phyloP scores from a whole-genome alignment of 2,329 filamentous ascomycete genomes.

The Arthrobotrys sinensis region DNA sequence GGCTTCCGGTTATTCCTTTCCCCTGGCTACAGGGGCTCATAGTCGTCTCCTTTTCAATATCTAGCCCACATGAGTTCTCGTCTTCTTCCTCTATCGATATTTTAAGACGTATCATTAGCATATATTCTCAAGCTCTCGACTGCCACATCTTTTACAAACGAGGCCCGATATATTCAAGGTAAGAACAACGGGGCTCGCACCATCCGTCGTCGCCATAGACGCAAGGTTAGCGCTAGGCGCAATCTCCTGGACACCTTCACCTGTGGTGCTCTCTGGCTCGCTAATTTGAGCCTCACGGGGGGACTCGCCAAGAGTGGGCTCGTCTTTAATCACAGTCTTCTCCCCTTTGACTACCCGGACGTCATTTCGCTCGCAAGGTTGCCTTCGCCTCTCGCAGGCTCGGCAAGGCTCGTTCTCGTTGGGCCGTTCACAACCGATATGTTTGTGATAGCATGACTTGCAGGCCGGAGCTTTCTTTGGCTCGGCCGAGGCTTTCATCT shows the following conservation, averaged over 20 bases:
- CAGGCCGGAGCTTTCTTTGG: slow-evolving; percentile 39
- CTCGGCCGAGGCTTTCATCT: slow-evolving; percentile 7
- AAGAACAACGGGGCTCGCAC: neutral
- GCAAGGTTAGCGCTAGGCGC: neutral
- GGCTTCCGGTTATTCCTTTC: neutral
- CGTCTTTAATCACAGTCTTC: slow-evolving; percentile 12
- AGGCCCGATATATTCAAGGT: neutral
- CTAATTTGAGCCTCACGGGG: neutral
- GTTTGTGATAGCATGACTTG: slow-evolving; percentile 48
- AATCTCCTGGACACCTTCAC: neutral
- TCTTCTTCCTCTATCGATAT: neutral
- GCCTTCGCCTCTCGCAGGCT: slow-evolving; percentile 19
- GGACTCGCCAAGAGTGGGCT: neutral
- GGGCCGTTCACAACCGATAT: slow-evolving; percentile 41
- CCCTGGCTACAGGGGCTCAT: neutral
- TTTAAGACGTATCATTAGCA: neutral
- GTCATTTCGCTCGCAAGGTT: slow-evolving; percentile 37
- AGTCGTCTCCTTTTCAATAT: neutral
- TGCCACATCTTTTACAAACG: neutral
- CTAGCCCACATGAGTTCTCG: neutral
- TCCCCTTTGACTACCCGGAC: slow-evolving; percentile 41
- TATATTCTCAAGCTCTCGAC: neutral
- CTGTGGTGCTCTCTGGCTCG: neutral
- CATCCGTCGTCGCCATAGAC: neutral
- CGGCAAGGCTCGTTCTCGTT: slow-evolving; percentile 29